phyloP scores from a whole-genome alignment of 257 asterid genomes.

The Handroanthus guayacan region DNA sequence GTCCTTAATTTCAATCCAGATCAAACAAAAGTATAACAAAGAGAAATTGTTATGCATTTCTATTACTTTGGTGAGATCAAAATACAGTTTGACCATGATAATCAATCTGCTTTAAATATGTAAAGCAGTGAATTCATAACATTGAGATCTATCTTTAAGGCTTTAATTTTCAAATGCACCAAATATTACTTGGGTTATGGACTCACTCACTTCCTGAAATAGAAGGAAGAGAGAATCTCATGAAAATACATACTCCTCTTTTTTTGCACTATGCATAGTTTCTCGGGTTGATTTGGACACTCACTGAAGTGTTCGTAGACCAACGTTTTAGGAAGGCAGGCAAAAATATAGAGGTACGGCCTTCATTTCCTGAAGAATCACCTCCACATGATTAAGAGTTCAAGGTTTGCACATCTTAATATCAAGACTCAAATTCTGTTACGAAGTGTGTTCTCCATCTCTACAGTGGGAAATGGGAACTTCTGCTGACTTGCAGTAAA shows the following conservation, averaged over 20 bases:
- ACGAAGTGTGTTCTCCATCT: not conserved
- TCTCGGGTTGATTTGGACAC: not conserved
- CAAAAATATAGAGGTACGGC: not conserved
- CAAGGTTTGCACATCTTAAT: not conserved
- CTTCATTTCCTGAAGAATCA: not conserved
- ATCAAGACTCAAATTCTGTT: conserved; percentile 5
- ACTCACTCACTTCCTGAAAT: conserved; percentile 11
- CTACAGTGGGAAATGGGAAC: not conserved
- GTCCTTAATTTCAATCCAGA: not conserved
- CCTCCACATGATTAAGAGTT: not conserved
- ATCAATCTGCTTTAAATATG: not conserved
- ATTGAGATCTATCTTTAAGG: not conserved
- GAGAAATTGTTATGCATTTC: not conserved
- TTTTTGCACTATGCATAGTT: conserved; percentile 12
- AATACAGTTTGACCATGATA: not conserved
- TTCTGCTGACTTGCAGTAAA: not conserved
- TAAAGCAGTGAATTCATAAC: not conserved
- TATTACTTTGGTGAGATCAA: conserved; percentile 3
- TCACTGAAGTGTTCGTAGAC: conserved; percentile 1
- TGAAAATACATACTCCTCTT: not conserved
- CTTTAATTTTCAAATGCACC: not conserved
- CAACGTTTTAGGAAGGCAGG: not conserved
- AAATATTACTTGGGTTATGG: not conserved
- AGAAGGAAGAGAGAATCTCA: not conserved
- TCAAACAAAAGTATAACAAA: not conserved